Conservation (phyloP, 228 moss, liverwort and hornwort species). For the Sphagnum magellanicum region DNA sequence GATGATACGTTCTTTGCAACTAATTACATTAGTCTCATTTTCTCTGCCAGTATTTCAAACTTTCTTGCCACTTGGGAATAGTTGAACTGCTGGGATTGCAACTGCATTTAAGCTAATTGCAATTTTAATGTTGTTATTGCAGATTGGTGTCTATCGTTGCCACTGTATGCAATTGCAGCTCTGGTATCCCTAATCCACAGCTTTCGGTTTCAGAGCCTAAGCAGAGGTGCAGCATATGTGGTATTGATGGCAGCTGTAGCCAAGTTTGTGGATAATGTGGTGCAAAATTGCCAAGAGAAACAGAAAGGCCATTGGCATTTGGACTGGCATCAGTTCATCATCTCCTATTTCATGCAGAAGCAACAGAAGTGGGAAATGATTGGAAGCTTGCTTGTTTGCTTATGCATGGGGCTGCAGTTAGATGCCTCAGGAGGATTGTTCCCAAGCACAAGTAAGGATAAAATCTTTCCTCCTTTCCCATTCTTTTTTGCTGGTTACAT, state of each 20-base stretch:
- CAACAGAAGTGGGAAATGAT: slow-evolving; percentile 15
- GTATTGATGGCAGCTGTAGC: slow-evolving; percentile 8
- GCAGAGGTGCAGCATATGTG: slow-evolving; percentile 9
- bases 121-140: background rate
- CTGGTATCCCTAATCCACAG: slow-evolving; percentile 19
- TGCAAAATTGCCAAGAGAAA: background rate
- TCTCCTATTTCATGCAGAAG: slow-evolving; percentile 13
- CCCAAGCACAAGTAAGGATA: slow-evolving; percentile 7
- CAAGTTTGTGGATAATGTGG: slow-evolving; percentile 2
- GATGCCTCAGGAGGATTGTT: slow-evolving; percentile 12
- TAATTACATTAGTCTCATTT: background rate
- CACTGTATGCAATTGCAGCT: slow-evolving; percentile 12
- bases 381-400: slow-evolving; percentile 10
- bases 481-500: no score
- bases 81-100: no score
- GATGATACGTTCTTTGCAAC: background rate
- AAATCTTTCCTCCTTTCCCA: background rate
- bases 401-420: slow-evolving; percentile 17
- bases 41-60: background rate
- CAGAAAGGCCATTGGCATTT: background rate
- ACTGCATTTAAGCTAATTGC: no score
- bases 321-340: slow-evolving; percentile 14
- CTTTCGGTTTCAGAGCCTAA: slow-evolving; percentile 18
- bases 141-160: slow-evolving; percentile 17
- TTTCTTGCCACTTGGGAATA: no score